A percentile compares a stretch with the other conserved stretches of the same genome.
phyloP scores from a whole-genome alignment of 2,329 filamentous ascomycete species.

The Trichoderma harzianum region DNA sequence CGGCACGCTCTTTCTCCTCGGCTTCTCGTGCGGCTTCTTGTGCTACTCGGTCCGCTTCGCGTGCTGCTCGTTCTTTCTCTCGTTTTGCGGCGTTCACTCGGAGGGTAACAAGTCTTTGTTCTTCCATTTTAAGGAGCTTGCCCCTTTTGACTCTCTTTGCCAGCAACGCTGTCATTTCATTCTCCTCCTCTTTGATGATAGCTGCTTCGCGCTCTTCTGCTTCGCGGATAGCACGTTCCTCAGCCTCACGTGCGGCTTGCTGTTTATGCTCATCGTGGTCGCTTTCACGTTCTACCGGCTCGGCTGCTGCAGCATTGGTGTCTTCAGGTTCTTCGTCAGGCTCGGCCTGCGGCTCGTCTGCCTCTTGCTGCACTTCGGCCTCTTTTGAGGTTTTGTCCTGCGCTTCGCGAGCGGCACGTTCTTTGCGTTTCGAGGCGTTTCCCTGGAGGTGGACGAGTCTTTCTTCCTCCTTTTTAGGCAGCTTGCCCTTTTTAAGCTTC shows the following conservation, averaged over 20 bases:
- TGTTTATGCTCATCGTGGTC: slow-evolving; percentile 12
- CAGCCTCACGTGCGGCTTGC: slow-evolving; percentile 26
- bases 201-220: slow-evolving; percentile 23
- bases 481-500: slow-evolving; percentile 47
- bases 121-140: slow-evolving; percentile 19
- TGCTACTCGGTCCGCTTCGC: slow-evolving; percentile 16
- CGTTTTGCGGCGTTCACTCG: neutral
- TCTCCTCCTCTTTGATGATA: slow-evolving; percentile 35
- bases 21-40: slow-evolving; percentile 20
- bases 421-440: slow-evolving; percentile 36
- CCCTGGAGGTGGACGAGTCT: slow-evolving; percentile 39
- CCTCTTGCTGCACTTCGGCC: neutral
- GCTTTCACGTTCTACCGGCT: slow-evolving; percentile 34
- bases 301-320: slow-evolving; percentile 27
- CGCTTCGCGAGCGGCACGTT: slow-evolving; percentile 29
- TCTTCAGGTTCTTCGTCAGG: slow-evolving; percentile 26
- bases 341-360: slow-evolving; percentile 25
- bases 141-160: slow-evolving; percentile 26
- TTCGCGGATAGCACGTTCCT: slow-evolving; percentile 24
- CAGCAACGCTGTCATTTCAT: slow-evolving; percentile 39
- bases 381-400: slow-evolving; percentile 24
- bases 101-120: slow-evolving; percentile 5
- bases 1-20: slow-evolving; percentile 17
- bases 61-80: slow-evolving; percentile 11
- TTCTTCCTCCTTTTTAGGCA: slow-evolving; percentile 45